Evolutionary conservation across 495 filamentous ascomycete species (phyloP).

Genomic region (Hyphodiscus hymeniophilus): DNA sequence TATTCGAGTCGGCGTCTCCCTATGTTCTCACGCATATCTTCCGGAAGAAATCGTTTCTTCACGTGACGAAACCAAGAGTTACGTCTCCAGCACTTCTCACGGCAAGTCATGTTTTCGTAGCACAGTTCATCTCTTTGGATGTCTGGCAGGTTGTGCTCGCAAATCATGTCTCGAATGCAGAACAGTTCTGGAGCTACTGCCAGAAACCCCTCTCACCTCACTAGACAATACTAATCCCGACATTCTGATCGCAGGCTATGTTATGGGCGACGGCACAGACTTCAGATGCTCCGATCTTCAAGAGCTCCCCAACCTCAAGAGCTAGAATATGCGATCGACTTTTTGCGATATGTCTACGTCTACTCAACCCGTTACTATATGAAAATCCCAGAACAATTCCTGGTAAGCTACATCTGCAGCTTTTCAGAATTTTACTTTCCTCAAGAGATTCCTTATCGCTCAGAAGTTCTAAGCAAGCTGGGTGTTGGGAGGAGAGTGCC

Average conservation of each 20-base stretch:
- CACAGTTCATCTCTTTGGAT: too few species aligned
- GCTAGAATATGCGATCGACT: constrained; percentile 24
- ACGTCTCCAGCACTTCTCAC: constrained; percentile 29
- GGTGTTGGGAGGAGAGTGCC: too few species aligned
- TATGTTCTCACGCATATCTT: constrained; percentile 34
- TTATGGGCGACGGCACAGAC: constrained; percentile 35
- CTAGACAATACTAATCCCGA: too few species aligned
- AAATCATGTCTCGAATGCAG: too few species aligned
- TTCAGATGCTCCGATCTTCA: constrained; percentile 27
- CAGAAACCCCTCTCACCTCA: too few species aligned
- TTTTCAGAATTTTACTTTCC: too few species aligned
- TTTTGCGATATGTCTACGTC: constrained; percentile 25
- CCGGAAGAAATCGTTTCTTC: constrained; percentile 29
- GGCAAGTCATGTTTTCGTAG: too few species aligned
- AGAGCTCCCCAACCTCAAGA: constrained; percentile 20
- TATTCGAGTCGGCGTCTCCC: constrained; percentile 29
- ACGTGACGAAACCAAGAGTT: constrained; percentile 26
- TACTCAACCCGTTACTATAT: constrained; percentile 19
- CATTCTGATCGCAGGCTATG: too few species aligned
- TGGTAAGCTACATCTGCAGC: constrained; percentile 8
- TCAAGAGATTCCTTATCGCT: too few species aligned
- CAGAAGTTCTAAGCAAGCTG: too few species aligned
- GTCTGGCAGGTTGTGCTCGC: too few species aligned
- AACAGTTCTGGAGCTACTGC: too few species aligned
- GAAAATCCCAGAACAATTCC: constrained; percentile 23